These are phyloP conservation scores for Yarrowia bubula DNA, from an alignment of 805 yeast genomes.

Conservation along the genomic window DNA sequence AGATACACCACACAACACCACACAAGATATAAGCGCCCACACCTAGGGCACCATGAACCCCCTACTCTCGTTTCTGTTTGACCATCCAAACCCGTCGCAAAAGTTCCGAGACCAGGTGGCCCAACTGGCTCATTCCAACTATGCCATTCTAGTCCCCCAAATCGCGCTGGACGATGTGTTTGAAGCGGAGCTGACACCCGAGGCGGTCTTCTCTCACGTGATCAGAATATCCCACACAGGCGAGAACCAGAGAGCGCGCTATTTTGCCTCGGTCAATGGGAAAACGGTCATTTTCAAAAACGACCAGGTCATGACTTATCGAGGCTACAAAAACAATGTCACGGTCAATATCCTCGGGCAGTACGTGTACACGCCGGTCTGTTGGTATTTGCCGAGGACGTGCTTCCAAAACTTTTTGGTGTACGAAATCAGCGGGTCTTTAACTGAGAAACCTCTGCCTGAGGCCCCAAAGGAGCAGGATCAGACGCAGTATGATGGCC, in stretches of 20 bases:
- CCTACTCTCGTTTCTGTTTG: slow-evolving; percentile 45
- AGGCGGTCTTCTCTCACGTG: slow-evolving; percentile 55
- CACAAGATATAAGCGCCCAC: background rate
- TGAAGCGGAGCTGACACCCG: slow-evolving; percentile 38
- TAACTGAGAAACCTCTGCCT: slow-evolving; percentile 34
- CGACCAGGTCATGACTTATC: slow-evolving; percentile 53
- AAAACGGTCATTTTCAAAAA: slow-evolving; percentile 56
- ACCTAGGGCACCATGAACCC: slow-evolving; percentile 2
- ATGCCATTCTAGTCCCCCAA: slow-evolving; percentile 64
- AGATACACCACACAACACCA: background rate
- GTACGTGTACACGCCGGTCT: slow-evolving; percentile 53
- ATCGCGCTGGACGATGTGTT: slow-evolving; percentile 47
- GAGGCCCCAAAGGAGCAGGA: slow-evolving; percentile 8
- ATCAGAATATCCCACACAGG: slow-evolving; percentile 42
- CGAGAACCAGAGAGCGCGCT: slow-evolving; percentile 32
- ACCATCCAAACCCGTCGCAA: slow-evolving; percentile 52
- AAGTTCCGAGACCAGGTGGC: slow-evolving; percentile 30
- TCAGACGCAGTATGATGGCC: background rate
- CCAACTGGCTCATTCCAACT: slow-evolving; percentile 45
- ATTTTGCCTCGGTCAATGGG: slow-evolving; percentile 36
- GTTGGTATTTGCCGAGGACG: slow-evolving; percentile 48
- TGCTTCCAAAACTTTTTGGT: slow-evolving; percentile 46
- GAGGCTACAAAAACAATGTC: slow-evolving; percentile 53
- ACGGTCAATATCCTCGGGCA: slow-evolving; percentile 47
- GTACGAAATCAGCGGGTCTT: slow-evolving; percentile 55